Evolutionary conservation across 1,284 basidiomycete genomes (phyloP), one percentile per base, ranked within the genome.

Genomic region (Ceratobasidium sp.): DNA sequence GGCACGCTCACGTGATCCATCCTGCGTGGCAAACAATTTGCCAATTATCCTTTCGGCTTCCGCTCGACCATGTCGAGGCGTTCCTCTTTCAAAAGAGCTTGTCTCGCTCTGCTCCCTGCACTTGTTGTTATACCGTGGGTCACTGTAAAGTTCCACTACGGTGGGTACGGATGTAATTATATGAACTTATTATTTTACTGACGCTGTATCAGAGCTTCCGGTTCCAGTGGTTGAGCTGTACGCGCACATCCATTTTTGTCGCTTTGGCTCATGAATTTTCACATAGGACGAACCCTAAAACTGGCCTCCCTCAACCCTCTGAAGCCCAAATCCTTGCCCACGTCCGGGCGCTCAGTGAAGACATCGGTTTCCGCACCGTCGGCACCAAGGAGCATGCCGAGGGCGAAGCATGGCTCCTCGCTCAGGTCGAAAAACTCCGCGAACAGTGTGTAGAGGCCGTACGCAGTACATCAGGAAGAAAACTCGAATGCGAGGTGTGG

Each of bases 301-400:
- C 89, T 0, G 83, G 83, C 46, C 81, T 88, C 2, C 90, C 91
- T 2, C 91, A 92, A 78, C 84, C 92, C 31, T 92, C 92, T 0
- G 92, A 94, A 80, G 79, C 85, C 0, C 86, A 85, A 29, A 90
- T 93, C 56, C 86, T 93, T 5, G 84, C 83, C 1, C 83, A 89
- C 68, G 86, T 89, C 0, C 87, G 86, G 76, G 81, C 89, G 74
- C 86, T 94, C 9, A 92, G 91, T 0, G 94, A 96, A 80, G 89
- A 89, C 39, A 94, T 97, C 75, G 96, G 96, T 3, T 98, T 91
- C 83, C 88, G 97, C 53, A 97, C 94, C 0, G 94, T 98, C 19
- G 97, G 97, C 0, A 97, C 96, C 0, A 86, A 87, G 51, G 93
- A 98, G 81, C 95, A 98, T 83, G 90, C 93, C 0, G 82, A 89